Percentiles rank a stretch among this genome's conserved stretches.
Conservation (phyloP, 2,329 filamentous ascomycete genomes). For the Exophiala sideris region DNA sequence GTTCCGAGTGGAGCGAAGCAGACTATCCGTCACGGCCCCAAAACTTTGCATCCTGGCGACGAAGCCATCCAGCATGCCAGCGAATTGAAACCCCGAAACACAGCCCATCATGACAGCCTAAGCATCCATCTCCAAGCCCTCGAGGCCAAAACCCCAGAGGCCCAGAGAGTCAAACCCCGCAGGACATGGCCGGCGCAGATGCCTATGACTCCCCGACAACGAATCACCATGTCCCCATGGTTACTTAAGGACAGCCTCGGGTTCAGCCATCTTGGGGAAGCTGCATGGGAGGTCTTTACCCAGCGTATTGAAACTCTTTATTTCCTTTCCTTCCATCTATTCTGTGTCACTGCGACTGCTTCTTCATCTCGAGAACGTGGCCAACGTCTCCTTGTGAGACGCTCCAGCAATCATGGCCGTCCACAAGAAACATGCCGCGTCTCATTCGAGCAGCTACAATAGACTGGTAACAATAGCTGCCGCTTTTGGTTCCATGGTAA, state of each 20-base stretch:
- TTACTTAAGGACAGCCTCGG: slow-evolving; percentile 7
- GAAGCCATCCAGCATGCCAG: too few species aligned
- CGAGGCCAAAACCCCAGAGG: background rate
- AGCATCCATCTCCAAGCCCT: too few species aligned
- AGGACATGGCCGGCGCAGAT: background rate
- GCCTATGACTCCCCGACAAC: background rate
- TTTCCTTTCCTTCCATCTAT: background rate
- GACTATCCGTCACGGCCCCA: too few species aligned
- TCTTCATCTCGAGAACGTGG: background rate
- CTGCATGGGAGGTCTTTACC: background rate
- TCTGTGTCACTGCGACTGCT: background rate
- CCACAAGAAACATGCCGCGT: slow-evolving; percentile 1
- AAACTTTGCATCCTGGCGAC: too few species aligned
- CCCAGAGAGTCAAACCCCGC: background rate
- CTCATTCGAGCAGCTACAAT: slow-evolving; percentile 39
- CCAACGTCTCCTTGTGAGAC: background rate
- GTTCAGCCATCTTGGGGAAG: background rate
- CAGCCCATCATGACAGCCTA: too few species aligned
- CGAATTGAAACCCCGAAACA: too few species aligned
- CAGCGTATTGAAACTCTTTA: background rate
- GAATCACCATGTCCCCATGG: background rate
- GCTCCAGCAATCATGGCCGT: slow-evolving; percentile 9
- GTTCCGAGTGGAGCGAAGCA: too few species aligned
- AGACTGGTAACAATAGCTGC: slow-evolving; percentile 39
- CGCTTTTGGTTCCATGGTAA: slow-evolving; percentile 40